phyloP scores from a whole-genome alignment of 148 eudicot genomes.

The Vaccinium darrowii region DNA sequence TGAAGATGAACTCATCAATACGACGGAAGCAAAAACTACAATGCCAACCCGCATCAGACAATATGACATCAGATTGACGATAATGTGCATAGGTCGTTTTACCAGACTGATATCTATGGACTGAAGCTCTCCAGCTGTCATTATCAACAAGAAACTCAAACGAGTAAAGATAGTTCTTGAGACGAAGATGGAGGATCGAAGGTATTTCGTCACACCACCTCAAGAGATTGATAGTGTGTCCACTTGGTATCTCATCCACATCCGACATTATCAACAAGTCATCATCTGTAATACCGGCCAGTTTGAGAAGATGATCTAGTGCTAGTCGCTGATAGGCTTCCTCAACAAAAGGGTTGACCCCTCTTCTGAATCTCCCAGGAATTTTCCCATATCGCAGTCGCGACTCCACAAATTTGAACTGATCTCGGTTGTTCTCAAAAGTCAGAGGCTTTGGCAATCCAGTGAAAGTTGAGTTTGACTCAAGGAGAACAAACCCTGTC shows the following conservation, averaged over 20 bases:
- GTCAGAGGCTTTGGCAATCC: slow-evolving; percentile 43
- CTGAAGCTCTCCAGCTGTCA: slow-evolving; percentile 52
- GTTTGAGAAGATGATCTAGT: slow-evolving; percentile 41
- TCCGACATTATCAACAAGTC: slow-evolving; percentile 53
- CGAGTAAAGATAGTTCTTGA: slow-evolving; percentile 46
- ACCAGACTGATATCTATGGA: slow-evolving; percentile 35
- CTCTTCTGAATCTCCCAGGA: slow-evolving; percentile 33
- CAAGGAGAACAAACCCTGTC: slow-evolving; percentile 45
- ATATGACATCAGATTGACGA: slow-evolving; percentile 39
- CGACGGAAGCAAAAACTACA: slow-evolving; percentile 50
- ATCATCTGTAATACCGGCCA: slow-evolving; percentile 46
- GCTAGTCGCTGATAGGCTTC: slow-evolving; percentile 50
- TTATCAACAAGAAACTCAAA: slow-evolving; percentile 45
- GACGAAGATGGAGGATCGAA: slow-evolving; percentile 35
- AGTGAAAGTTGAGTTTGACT: slow-evolving; percentile 48
- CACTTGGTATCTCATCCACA: slow-evolving; percentile 51
- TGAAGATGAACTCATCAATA: slow-evolving; percentile 43
- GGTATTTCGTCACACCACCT: slow-evolving; percentile 55
- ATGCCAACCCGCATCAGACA: slow-evolving; percentile 55
- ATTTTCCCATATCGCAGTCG: slow-evolving; percentile 43
- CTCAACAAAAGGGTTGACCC: slow-evolving; percentile 47
- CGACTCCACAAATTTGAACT: slow-evolving; percentile 40
- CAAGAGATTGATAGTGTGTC: slow-evolving; percentile 42
- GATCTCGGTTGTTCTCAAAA: slow-evolving; percentile 27
- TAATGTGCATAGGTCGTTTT: slow-evolving; percentile 47